Percentiles rank a stretch among this genome's conserved stretches.
These are phyloP conservation scores for Sporodiniella umbellata DNA, from an alignment of 371 early-diverging fungal genomes.

Conservation along the genomic window DNA sequence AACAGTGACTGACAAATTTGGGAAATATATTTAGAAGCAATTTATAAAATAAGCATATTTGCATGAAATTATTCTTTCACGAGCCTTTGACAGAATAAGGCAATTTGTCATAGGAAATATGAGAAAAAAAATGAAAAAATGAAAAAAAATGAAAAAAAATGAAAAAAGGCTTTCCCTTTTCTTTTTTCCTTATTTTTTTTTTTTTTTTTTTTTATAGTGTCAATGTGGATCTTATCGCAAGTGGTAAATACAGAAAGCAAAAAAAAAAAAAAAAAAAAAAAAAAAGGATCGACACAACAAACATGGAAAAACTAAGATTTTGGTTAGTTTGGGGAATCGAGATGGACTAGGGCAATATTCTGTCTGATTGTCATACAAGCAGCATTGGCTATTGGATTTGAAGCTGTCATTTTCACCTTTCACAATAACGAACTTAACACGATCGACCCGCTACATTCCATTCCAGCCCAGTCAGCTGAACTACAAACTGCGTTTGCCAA, in stretches of 20 bases:
- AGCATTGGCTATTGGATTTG: conserved; percentile 35
- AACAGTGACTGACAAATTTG: background rate
- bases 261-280: background rate
- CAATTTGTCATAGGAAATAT: background rate
- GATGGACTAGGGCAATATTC: conserved; percentile 47
- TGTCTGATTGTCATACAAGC: conserved; percentile 34
- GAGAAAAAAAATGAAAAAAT: background rate
- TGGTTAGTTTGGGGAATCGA: conserved; percentile 49
- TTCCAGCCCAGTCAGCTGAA: conserved; percentile 24
- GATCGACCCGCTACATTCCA: conserved; percentile 13
- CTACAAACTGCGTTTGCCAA: conserved; percentile 34
- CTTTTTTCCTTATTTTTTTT: background rate
- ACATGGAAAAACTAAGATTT: background rate
- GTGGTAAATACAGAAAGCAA: too few relatives aligned
- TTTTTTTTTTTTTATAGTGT: conserved; percentile 5
- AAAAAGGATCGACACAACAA: background rate
- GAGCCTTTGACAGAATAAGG: background rate
- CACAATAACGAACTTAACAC: conserved; percentile 28
- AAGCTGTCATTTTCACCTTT: conserved; percentile 39
- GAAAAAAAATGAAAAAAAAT: background rate
- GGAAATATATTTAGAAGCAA: background rate
- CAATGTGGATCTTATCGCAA: conserved; percentile 51
- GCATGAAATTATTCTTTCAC: background rate
- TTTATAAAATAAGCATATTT: background rate
- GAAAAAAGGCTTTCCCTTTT: background rate